Conservation (phyloP, 768 basidiomycete genomes). For the Psilocybe cubensis region DNA sequence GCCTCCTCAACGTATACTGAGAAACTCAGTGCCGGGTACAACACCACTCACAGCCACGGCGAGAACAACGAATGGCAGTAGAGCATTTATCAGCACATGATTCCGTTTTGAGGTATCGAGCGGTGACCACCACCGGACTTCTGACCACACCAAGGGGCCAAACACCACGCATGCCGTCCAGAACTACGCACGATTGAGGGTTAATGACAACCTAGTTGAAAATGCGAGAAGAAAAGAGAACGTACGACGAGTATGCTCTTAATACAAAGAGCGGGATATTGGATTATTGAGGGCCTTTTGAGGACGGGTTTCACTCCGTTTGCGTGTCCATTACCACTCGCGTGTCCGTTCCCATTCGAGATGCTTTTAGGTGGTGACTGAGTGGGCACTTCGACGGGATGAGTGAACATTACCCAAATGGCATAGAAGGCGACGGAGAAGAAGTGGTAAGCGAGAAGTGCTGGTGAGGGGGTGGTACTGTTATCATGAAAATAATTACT, state of each 20-base stretch:
- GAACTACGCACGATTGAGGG: conserved; percentile 69
- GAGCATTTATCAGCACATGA: conserved; percentile 17
- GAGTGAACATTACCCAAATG: conserved; percentile 87
- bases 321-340: conserved; percentile 20
- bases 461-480: conserved; percentile 81
- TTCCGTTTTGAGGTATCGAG: conserved; percentile 24
- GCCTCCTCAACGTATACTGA: conserved; percentile 4
- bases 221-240: conserved; percentile 19
- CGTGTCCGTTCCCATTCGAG: conserved; percentile 4
- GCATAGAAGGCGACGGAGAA: conserved; percentile 96
- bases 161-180: conserved; percentile 93
- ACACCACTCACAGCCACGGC: conserved; percentile 17
- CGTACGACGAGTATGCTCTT: conserved; percentile 73
- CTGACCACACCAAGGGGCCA: conserved; percentile 85
- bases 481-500: background rate
- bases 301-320: conserved; percentile 36
- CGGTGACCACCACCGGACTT: conserved; percentile 75
- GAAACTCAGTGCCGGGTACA: conserved; percentile 6
- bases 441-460: conserved; percentile 87
- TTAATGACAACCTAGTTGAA: background rate
- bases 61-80: conserved; percentile 22
- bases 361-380: background rate
- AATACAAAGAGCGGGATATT: conserved; percentile 71
- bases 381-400: conserved; percentile 31
- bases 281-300: conserved; percentile 47